Evolutionary conservation across 192 early-diverging fungal species (phyloP).

Genomic region (Rhizophlyctis rosea): DNA sequence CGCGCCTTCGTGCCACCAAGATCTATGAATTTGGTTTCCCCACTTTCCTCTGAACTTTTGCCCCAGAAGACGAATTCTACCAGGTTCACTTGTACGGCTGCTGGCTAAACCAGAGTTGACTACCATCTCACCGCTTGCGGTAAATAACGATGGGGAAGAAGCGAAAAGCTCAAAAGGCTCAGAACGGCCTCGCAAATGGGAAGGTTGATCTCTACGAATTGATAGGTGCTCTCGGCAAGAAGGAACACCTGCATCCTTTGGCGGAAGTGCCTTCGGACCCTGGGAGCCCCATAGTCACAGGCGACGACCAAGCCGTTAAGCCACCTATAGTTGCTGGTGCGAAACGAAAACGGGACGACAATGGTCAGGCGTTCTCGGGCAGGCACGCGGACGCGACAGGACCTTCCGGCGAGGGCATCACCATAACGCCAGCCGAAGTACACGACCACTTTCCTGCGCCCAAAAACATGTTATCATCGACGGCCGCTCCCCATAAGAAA

Average conservation of each 20-base stretch:
- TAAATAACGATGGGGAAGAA: neutral
- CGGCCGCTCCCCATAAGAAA: neutral
- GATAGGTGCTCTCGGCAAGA: neutral
- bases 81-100: too few relatives aligned
- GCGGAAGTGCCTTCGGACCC: neutral
- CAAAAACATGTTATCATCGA: neutral
- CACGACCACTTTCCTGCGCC: neutral
- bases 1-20: too few relatives aligned
- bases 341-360: too few relatives aligned
- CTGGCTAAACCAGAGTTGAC: too few relatives aligned
- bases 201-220: neutral
- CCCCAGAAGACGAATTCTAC: too few relatives aligned
- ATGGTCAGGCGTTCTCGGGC: too few relatives aligned
- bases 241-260: neutral
- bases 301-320: neutral
- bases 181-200: too few relatives aligned
- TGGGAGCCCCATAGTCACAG: neutral
- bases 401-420: too few relatives aligned
- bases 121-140: too few relatives aligned
- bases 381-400: too few relatives aligned
- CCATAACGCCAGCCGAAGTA: neutral
- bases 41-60: too few relatives aligned
- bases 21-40: too few relatives aligned
- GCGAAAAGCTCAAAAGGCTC: neutral
- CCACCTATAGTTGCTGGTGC: neutral